Evolutionary conservation across 768 basidiomycete genomes (phyloP).

Genomic region (Coprinellus aureogranulatus): DNA sequence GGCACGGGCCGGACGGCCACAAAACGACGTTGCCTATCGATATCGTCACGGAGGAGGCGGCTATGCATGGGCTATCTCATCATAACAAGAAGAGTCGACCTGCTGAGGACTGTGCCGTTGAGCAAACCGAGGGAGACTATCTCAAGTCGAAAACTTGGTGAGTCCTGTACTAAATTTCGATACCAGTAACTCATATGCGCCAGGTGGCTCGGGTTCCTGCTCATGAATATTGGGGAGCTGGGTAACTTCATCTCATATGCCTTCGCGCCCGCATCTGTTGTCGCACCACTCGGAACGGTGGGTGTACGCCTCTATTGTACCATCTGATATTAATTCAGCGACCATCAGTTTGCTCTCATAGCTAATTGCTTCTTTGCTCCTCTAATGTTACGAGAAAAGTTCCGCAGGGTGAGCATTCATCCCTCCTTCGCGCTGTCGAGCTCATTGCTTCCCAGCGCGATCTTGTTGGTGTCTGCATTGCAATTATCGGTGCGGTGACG

Average conservation of each 20-base stretch:
- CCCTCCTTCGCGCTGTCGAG: conserved; percentile 10
- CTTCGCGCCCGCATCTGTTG: conserved; percentile 87
- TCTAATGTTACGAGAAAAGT: conserved; percentile 75
- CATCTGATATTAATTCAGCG: conserved; percentile 9
- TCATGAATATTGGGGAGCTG: conserved; percentile 90
- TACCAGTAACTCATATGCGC: neutral
- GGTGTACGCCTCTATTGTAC: conserved; percentile 24
- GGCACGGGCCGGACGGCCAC: conserved; percentile 11
- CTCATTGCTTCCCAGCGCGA: conserved; percentile 53
- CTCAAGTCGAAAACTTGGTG: conserved; percentile 84
- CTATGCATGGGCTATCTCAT: conserved; percentile 21
- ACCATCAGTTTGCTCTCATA: conserved; percentile 78
- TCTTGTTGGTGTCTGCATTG: conserved; percentile 72
- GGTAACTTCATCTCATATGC: conserved; percentile 91
- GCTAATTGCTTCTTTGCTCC: conserved; percentile 96
- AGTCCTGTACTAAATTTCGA: conserved; percentile 15
- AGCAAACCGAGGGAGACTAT: conserved; percentile 68
- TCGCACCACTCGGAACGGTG: conserved; percentile 94
- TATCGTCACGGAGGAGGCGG: conserved; percentile 38
- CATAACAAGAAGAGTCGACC: conserved; percentile 17
- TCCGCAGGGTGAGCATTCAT: conserved; percentile 58
- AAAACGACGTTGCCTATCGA: conserved; percentile 37
- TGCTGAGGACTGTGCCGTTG: conserved; percentile 25
- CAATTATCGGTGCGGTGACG: conserved; percentile 85
- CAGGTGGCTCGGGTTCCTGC: conserved; percentile 86